Evolutionary conservation across 75 land plant species (phyloP).

Genomic region (Pseudotsuga menziesii): DNA sequence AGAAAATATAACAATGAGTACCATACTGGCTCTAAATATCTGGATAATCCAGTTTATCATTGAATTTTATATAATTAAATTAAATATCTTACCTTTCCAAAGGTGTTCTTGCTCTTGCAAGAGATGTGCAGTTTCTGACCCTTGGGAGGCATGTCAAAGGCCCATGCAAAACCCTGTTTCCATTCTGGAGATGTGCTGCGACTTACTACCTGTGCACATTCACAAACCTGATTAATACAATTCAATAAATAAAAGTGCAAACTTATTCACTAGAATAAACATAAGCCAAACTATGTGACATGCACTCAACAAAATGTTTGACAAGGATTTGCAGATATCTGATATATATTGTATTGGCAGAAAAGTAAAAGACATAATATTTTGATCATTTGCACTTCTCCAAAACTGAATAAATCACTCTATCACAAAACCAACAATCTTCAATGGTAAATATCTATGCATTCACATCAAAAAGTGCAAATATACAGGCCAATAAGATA

Average conservation of each 20-base stretch:
- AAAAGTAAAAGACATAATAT: too few relatives aligned
- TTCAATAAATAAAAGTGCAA: neutral
- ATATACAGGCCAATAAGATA: neutral
- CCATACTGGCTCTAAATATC: neutral
- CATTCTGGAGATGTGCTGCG: slow-evolving; percentile 76
- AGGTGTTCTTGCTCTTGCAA: slow-evolving; percentile 91
- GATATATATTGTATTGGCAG: too few relatives aligned
- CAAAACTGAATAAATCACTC: neutral
- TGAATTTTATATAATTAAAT: slow-evolving; percentile 4
- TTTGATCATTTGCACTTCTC: too few relatives aligned
- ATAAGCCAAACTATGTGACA: neutral
- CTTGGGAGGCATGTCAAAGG: slow-evolving; percentile 91
- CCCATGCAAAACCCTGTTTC: slow-evolving; percentile 96
- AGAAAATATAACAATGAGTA: neutral
- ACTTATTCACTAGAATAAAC: neutral
- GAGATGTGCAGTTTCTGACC: slow-evolving; percentile 92
- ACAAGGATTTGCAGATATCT: too few relatives aligned
- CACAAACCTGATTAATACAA: neutral
- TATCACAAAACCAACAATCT: neutral
- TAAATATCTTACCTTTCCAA: slow-evolving; percentile 68
- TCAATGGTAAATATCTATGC: neutral
- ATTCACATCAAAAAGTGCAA: neutral
- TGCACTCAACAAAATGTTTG: neutral
- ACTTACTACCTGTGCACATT: slow-evolving; percentile 54
- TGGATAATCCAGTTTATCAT: neutral